These are phyloP conservation scores for Astragalus glycyphyllos DNA, from an alignment of 306 rosid species.

Conservation along the genomic window DNA sequence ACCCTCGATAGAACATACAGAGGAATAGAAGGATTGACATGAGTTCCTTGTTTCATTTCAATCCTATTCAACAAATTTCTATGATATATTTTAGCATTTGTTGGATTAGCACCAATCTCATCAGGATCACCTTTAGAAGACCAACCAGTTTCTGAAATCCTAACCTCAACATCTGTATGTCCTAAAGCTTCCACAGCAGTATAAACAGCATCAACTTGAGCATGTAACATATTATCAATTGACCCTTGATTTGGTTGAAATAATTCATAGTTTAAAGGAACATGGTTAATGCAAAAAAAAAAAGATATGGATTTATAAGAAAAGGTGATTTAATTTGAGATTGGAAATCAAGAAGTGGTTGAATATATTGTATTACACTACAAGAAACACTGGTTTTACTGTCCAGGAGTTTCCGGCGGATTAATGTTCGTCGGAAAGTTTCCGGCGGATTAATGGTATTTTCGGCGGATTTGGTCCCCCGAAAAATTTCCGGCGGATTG, in stretches of 20 bases:
- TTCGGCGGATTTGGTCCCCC: too few species aligned
- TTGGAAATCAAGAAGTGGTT: constrained; percentile 72
- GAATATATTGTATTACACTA: constrained; percentile 59
- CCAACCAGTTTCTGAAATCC: constrained; percentile 94
- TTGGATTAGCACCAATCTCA: constrained; percentile 77
- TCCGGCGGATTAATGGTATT: too few species aligned
- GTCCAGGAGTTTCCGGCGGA: too few species aligned
- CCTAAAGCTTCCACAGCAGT: constrained; percentile 77
- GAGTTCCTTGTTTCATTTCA: constrained; percentile 70
- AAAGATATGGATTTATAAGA: constrained; percentile 80
- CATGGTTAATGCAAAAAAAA: constrained; percentile 61
- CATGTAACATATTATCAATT: constrained; percentile 82
- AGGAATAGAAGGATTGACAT: constrained; percentile 76
- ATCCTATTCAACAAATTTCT: constrained; percentile 70
- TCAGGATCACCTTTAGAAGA: constrained; percentile 82
- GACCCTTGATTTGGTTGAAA: constrained; percentile 83
- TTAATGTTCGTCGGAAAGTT: too few species aligned
- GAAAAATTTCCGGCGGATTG: too few species aligned
- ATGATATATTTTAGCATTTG: constrained; percentile 78
- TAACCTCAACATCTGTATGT: constrained; percentile 70
- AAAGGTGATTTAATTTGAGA: constrained; percentile 73
- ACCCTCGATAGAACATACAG: constrained; percentile 51
- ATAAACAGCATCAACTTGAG: constrained; percentile 94
- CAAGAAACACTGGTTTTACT: too few species aligned
- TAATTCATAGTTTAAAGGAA: constrained; percentile 68